Evolutionary conservation across 116 monocot genomes (phyloP).

Genomic region (Cymodocea nodosa): DNA sequence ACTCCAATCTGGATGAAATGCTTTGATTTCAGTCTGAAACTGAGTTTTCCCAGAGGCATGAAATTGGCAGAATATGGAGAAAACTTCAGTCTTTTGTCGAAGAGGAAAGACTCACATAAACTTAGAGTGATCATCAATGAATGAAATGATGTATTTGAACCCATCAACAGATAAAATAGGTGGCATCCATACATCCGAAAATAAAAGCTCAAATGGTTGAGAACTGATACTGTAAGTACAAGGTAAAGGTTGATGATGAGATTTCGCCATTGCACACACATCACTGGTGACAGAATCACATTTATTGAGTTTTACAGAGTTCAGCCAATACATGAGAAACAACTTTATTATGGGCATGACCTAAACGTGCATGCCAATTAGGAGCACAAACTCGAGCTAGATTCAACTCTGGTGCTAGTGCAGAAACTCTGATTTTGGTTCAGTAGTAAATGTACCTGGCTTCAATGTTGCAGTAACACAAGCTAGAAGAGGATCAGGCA

Average conservation of each 20-base stretch:
- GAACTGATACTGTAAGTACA: background rate
- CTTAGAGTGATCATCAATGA: conserved; percentile 4
- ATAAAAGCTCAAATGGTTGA: background rate
- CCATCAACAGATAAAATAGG: conserved; percentile 1
- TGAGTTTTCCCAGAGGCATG: background rate
- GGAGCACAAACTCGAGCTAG: too few species aligned
- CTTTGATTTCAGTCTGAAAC: background rate
- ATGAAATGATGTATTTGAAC: background rate
- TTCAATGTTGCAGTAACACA: too few species aligned
- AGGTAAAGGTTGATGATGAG: background rate
- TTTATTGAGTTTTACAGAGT: background rate
- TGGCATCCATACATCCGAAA: conserved; percentile 8
- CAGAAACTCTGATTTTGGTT: too few species aligned
- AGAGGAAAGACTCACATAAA: background rate
- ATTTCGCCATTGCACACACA: background rate
- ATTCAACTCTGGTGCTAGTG: too few species aligned
- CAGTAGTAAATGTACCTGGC: too few species aligned
- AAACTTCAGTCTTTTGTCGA: background rate
- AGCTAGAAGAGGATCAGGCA: too few species aligned
- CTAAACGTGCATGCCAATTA: background rate
- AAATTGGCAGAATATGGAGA: background rate
- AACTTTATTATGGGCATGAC: conserved; percentile 1
- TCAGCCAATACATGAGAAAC: too few species aligned
- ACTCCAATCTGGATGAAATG: conserved; percentile 2
- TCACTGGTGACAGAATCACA: background rate